Conservation (phyloP, 495 filamentous ascomycete genomes). For the Neurospora terricola region DNA sequence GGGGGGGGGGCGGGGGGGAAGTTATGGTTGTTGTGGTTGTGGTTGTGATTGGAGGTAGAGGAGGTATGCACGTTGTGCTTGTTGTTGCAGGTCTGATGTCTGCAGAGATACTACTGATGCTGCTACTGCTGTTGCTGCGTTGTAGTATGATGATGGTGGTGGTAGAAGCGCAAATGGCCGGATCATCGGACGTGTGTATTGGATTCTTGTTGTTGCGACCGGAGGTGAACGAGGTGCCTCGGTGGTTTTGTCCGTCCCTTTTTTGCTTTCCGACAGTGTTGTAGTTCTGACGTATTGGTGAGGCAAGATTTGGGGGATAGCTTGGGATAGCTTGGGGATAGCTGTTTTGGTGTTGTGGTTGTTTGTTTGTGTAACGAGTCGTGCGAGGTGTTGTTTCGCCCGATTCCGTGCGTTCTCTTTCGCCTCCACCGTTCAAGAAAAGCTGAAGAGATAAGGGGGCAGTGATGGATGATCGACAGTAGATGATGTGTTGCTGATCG, state of each 20-base stretch:
- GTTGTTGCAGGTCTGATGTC: neutral
- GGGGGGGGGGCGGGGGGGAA: no score
- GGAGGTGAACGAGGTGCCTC: neutral
- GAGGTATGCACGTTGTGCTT: neutral
- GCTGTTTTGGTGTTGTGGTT: neutral
- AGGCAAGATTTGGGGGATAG: neutral
- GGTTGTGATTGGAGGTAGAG: neutral
- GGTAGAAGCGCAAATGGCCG: conserved; percentile 5
- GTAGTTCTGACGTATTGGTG: neutral
- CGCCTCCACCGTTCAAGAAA: neutral
- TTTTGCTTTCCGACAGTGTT: neutral
- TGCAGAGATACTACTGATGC: neutral
- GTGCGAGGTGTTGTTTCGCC: neutral
- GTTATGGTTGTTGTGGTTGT: neutral
- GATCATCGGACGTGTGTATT: conserved; percentile 11
- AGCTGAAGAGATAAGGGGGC: neutral
- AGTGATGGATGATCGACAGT: neutral
- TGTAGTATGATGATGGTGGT: neutral
- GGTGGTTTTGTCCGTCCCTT: neutral
- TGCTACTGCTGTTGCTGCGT: neutral
- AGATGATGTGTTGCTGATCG: neutral
- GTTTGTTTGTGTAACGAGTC: neutral
- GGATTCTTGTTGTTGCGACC: neutral
- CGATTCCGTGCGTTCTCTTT: neutral
- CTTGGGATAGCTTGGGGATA: neutral